Conservation (phyloP, 2,329 filamentous ascomycete species). For the Fusarium udum region DNA sequence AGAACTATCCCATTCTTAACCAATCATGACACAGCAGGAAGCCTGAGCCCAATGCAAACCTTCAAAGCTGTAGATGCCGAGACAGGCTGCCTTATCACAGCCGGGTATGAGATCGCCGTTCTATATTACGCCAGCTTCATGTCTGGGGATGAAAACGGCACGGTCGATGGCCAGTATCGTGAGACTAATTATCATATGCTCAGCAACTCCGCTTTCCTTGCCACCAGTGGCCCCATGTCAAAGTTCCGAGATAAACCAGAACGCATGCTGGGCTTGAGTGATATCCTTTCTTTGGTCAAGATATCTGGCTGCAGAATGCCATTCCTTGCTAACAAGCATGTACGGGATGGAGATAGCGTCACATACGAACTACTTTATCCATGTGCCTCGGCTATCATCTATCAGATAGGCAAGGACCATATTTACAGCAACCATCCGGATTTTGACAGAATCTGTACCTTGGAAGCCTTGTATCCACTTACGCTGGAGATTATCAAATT, state of each 20-base stretch:
- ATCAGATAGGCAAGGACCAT: background rate
- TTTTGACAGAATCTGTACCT: background rate
- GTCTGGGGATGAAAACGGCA: background rate
- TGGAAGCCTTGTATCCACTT: background rate
- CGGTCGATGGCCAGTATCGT: background rate
- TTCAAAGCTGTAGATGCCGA: background rate
- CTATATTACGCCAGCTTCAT: background rate
- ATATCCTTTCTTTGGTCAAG: background rate
- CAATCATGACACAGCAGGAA: background rate
- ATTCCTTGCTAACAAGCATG: constrained; percentile 1
- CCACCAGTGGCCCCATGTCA: constrained; percentile 1
- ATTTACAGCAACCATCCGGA: constrained; percentile 3
- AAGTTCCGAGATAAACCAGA: background rate
- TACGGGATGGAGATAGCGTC: background rate
- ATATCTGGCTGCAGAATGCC: background rate
- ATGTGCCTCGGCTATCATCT: background rate
- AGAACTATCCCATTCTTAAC: background rate
- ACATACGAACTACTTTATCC: constrained; percentile 10
- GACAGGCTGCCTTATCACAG: constrained; percentile 11
- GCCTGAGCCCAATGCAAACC: background rate
- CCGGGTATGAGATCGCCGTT: constrained; percentile 8
- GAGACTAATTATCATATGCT: background rate
- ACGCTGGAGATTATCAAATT: background rate
- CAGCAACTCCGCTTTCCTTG: background rate
- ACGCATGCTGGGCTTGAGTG: background rate